Evolutionary conservation across 2,329 filamentous ascomycete genomes (phyloP).

Genomic region (Fusarium veterinarium): DNA sequence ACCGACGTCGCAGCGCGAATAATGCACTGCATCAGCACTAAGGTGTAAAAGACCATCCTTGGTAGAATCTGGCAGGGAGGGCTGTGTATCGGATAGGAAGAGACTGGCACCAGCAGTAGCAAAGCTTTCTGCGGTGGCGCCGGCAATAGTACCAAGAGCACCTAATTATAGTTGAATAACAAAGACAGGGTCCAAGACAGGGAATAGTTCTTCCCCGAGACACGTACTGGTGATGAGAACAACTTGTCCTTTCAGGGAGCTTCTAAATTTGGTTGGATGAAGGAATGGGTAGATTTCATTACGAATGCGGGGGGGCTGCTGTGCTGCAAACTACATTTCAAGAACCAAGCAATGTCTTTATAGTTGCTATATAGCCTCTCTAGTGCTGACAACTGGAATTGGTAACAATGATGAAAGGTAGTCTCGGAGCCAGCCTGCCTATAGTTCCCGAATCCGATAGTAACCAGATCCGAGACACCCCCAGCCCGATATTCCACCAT

Average conservation of each 20-base stretch:
- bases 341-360: neutral
- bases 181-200: neutral
- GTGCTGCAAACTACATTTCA: neutral
- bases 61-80: neutral
- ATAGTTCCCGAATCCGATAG: neutral
- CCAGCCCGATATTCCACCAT: too few relatives aligned
- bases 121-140: neutral
- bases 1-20: neutral
- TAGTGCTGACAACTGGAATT: fast-evolving
- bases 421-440: neutral
- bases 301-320: neutral
- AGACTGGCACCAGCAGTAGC: neutral
- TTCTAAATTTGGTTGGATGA: neutral
- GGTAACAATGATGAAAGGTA: too few relatives aligned
- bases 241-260: neutral
- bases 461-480: neutral
- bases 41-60: neutral
- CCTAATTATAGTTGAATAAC: neutral
- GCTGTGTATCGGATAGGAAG: neutral
- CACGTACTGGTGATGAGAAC: neutral
- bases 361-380: fast-evolving
- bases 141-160: neutral
- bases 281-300: neutral
- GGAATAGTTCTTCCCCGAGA: too few relatives aligned
- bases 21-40: neutral